Conservation (phyloP, 2,329 filamentous ascomycete species). For the Dichotomopilus funicola region DNA sequence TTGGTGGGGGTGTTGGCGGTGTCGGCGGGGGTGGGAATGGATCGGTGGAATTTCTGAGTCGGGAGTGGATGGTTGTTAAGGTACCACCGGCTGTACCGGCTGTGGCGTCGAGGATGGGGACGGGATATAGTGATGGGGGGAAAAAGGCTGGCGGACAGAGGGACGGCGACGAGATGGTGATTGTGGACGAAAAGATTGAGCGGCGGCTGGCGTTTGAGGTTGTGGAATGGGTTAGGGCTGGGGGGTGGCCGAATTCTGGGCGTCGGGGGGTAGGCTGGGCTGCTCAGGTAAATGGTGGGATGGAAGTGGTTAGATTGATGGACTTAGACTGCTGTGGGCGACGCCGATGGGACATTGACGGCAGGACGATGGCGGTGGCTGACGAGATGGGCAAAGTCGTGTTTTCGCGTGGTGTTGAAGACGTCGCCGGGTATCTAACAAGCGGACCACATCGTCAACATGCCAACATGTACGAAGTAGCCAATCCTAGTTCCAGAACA, state of each 20-base stretch:
- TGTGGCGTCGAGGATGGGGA: conserved; percentile 29
- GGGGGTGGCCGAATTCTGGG: conserved; percentile 23
- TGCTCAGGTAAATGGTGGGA: no score
- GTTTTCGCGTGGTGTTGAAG: no score
- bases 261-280: neutral
- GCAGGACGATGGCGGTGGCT: no score
- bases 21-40: conserved; percentile 18
- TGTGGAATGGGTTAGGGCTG: conserved; percentile 64
- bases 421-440: no score
- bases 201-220: conserved; percentile 80
- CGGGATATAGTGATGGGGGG: neutral
- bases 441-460: no score
- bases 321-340: no score
- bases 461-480: no score
- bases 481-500: no score
- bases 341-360: no score
- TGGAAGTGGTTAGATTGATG: no score
- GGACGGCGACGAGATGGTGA: conserved; percentile 30
- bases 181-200: conserved; percentile 61
- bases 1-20: neutral
- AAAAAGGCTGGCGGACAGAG: conserved; percentile 40
- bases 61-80: conserved; percentile 17
- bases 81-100: conserved; percentile 22
- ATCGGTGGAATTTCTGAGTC: conserved; percentile 22
- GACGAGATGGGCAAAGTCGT: no score